These are phyloP conservation scores for Cordyceps tenuipes DNA, from an alignment of 2,329 filamentous ascomycete species.

Conservation along the genomic window DNA sequence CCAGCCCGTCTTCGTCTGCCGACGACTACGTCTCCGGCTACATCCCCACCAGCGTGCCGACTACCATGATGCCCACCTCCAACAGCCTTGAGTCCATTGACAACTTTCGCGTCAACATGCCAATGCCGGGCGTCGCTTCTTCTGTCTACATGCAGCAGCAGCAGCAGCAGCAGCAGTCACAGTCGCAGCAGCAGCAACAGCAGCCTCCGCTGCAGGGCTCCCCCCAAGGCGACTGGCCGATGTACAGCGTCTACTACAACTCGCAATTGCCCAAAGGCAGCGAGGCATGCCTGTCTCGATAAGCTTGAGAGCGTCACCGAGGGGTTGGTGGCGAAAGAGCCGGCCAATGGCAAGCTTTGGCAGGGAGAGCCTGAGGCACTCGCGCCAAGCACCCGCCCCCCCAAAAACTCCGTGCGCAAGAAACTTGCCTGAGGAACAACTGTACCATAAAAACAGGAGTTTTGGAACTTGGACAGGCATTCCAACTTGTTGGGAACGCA, in stretches of 20 bases:
- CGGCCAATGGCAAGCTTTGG: neutral
- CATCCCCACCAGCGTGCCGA: slow-evolving; percentile 41
- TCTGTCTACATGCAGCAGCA: slow-evolving; percentile 13
- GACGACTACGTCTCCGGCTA: slow-evolving; percentile 40
- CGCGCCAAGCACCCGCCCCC: neutral
- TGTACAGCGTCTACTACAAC: slow-evolving; percentile 27
- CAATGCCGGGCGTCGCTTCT: neutral
- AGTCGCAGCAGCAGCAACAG: slow-evolving; percentile 18
- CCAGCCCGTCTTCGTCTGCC: slow-evolving; percentile 43
- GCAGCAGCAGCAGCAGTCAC: slow-evolving; percentile 21
- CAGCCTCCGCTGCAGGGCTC: neutral
- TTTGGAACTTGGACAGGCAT: neutral
- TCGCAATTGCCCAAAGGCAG: slow-evolving; percentile 2
- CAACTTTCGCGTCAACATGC: slow-evolving; percentile 19
- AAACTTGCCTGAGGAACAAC: neutral
- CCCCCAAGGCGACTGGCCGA: slow-evolving; percentile 19
- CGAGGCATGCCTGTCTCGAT: slow-evolving; percentile 7
- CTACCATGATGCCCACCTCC: slow-evolving; percentile 31
- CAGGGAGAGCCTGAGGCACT: neutral
- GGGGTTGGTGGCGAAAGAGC: neutral
- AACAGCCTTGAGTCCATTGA: slow-evolving; percentile 23
- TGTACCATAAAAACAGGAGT: slow-evolving; percentile 2
- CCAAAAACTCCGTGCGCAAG: neutral
- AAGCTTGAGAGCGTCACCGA: neutral
- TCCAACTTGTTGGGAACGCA: neutral